phyloP scores from a whole-genome alignment of 805 yeast genomes.

The Metschnikowia aberdeeniae region DNA sequence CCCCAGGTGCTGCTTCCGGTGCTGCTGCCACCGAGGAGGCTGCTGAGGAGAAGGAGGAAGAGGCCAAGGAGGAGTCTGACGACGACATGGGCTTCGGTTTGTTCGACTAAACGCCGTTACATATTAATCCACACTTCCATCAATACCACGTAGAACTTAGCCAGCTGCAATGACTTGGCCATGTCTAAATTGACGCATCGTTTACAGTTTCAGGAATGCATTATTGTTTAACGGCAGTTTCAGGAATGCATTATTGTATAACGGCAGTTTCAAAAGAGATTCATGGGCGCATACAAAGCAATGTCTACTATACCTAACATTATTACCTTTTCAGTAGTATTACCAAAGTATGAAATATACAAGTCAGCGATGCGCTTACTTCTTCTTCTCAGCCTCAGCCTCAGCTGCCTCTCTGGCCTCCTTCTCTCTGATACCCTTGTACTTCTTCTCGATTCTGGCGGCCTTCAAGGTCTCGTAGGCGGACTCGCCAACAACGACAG shows the following conservation, averaged over 20 bases:
- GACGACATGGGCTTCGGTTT: constrained; percentile 92
- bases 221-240: no score
- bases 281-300: no score
- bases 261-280: no score
- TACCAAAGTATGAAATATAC: constrained; percentile 18
- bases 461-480: constrained; percentile 95
- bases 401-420: constrained; percentile 96
- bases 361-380: constrained; percentile 42
- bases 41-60: constrained; percentile 27
- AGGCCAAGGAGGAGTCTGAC: constrained; percentile 47
- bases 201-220: no score
- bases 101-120: constrained; percentile 70
- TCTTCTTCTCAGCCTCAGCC: constrained; percentile 97
- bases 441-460: constrained; percentile 92
- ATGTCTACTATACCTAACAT: neutral
- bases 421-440: constrained; percentile 96
- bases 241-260: no score
- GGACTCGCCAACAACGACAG: constrained; percentile 67
- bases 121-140: constrained; percentile 2
- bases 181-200: no score
- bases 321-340: constrained; percentile 14
- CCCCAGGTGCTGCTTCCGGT: constrained; percentile 33
- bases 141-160: neutral
- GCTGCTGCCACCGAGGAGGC: constrained; percentile 33
- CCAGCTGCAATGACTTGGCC: no score